Percentiles rank a stretch among this genome's conserved stretches.
These are phyloP conservation scores for Peronosclerospora sorghi DNA, from an alignment of 352 stramenopile genomes.

Conservation along the genomic window DNA sequence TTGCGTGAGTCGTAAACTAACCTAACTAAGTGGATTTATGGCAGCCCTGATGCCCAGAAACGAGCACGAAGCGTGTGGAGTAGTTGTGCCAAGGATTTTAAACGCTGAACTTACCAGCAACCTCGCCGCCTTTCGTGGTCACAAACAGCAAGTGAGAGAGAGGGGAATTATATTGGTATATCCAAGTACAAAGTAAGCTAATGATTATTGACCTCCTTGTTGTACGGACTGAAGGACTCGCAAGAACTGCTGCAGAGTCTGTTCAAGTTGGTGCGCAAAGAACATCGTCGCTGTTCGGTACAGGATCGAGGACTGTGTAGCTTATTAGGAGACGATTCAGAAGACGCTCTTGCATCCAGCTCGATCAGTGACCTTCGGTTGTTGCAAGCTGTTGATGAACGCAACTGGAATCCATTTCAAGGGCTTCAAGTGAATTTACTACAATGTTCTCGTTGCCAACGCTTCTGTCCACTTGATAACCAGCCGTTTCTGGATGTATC, in stretches of 20 bases:
- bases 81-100: constrained; percentile 36
- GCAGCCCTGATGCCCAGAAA: constrained; percentile 24
- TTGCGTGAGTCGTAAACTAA: background rate
- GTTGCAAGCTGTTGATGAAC: constrained; percentile 48
- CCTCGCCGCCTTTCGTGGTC: constrained; percentile 47
- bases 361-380: constrained; percentile 69
- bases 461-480: constrained; percentile 61
- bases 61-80: constrained; percentile 19
- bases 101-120: constrained; percentile 54
- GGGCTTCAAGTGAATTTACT: constrained; percentile 74
- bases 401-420: constrained; percentile 66
- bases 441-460: constrained; percentile 51
- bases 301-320: constrained; percentile 47
- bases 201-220: background rate
- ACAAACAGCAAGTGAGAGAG: constrained; percentile 64
- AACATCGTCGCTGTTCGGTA: constrained; percentile 39
- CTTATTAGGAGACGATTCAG: constrained; percentile 17
- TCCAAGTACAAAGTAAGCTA: background rate
- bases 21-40: background rate
- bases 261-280: constrained; percentile 67
- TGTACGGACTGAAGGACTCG: constrained; percentile 35
- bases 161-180: background rate
- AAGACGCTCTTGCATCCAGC: constrained; percentile 1
- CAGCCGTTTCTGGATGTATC: constrained; percentile 71
- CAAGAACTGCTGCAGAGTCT: constrained; percentile 81